These are phyloP conservation scores for Immersiporthe knoxdaviesiana DNA, from an alignment of 2,329 filamentous ascomycete species.

Conservation along the genomic window DNA sequence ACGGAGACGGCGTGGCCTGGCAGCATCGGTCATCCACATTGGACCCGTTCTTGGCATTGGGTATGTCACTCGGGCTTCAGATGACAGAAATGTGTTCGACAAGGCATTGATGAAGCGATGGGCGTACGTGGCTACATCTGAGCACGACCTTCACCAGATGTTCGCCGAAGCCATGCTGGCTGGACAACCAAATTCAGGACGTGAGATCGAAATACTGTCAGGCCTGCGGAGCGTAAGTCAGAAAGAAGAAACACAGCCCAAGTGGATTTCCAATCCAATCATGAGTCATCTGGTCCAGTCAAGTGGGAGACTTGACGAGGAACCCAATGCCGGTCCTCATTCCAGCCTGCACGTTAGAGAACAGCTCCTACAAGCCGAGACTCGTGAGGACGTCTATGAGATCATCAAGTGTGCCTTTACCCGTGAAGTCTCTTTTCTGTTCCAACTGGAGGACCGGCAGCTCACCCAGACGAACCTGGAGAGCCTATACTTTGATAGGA, in stretches of 20 bases:
- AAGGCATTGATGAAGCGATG: not conserved
- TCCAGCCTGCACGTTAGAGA: no score
- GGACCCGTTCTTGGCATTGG: conserved; percentile 47
- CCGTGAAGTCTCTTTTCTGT: no score
- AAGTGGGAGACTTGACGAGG: no score
- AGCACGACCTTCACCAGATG: conserved; percentile 45
- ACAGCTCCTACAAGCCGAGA: no score
- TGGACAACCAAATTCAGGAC: not conserved
- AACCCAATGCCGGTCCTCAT: no score
- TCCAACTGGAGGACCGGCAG: no score
- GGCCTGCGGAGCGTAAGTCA: not conserved
- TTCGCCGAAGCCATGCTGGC: conserved; percentile 46
- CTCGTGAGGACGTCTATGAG: no score
- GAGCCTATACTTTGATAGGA: no score
- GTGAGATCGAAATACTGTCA: not conserved
- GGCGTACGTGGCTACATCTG: conserved; percentile 30
- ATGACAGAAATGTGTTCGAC: not conserved
- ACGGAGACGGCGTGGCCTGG: conserved; percentile 42
- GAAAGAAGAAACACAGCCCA: conserved; percentile 16
- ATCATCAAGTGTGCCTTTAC: no score
- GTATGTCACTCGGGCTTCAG: conserved; percentile 38
- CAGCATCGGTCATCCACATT: conserved; percentile 44
- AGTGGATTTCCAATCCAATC: conserved; percentile 35
- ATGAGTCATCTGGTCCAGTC: no score
- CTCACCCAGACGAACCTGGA: no score